Percentiles rank a stretch among this genome's conserved stretches.
Evolutionary conservation across 2,329 filamentous ascomycete genomes (phyloP).

Genomic region (Talaromyces sp.): DNA sequence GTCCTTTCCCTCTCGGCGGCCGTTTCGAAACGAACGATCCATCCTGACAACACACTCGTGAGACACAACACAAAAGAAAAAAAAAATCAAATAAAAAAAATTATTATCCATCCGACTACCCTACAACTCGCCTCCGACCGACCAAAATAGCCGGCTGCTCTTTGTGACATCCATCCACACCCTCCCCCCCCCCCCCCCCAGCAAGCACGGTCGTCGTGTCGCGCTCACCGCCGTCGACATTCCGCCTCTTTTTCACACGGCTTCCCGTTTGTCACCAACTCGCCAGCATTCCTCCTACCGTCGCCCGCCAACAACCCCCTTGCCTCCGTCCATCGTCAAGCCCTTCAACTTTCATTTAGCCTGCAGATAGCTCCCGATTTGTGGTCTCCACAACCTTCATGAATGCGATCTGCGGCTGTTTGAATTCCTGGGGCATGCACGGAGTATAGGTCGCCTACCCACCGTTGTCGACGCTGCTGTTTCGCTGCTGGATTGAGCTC

Average conservation of each 20-base stretch:
- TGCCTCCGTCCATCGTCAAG: conserved; percentile 28
- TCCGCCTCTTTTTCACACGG: conserved; percentile 3
- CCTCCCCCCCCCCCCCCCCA: too few species aligned
- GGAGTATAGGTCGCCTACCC: conserved; percentile 32
- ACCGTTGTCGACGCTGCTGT: conserved; percentile 8
- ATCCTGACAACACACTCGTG: conserved; percentile 17
- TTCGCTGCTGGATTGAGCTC: background rate
- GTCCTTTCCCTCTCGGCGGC: conserved; percentile 12
- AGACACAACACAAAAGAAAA: background rate
- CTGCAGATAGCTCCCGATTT: conserved; percentile 12
- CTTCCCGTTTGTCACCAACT: conserved; percentile 28
- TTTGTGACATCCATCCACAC: background rate
- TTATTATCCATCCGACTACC: background rate
- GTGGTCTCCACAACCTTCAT: conserved; percentile 26
- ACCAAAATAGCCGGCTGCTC: background rate
- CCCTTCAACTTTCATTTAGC: conserved; percentile 24
- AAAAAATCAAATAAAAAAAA: background rate
- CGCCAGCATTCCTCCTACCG: conserved; percentile 27
- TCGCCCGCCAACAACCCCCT: conserved; percentile 19
- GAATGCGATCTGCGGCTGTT: conserved; percentile 32
- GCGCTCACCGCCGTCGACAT: conserved; percentile 17
- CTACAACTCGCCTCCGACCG: background rate
- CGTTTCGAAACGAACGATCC: conserved; percentile 29
- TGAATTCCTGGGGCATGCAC: conserved; percentile 39
- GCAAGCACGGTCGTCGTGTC: background rate